phyloP scores from a whole-genome alignment of 768 basidiomycete species.

The Boletus huronensis region DNA sequence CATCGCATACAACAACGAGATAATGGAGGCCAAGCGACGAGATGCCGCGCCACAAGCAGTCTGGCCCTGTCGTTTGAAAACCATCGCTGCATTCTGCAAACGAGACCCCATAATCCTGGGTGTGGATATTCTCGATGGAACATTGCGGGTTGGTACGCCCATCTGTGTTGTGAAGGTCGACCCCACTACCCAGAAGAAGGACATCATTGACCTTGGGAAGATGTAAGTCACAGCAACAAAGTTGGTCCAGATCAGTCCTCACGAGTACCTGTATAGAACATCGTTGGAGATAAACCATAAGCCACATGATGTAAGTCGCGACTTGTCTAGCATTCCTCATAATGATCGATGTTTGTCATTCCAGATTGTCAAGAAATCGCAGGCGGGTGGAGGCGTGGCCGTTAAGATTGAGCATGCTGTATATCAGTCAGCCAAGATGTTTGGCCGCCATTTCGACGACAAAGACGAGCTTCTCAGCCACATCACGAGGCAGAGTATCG shows the following conservation, averaged over 20 bases:
- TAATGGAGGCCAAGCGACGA: slow-evolving; percentile 84
- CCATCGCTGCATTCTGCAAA: slow-evolving; percentile 91
- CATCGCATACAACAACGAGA: slow-evolving; percentile 89
- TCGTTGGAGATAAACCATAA: slow-evolving; percentile 99
- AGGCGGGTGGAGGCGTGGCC: slow-evolving; percentile 94
- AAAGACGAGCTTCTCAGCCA: slow-evolving; percentile 92
- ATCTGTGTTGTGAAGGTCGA: slow-evolving; percentile 94
- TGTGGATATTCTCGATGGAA: slow-evolving; percentile 93
- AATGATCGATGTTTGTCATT: slow-evolving; percentile 1
- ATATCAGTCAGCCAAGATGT: slow-evolving; percentile 93
- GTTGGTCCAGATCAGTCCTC: not conserved
- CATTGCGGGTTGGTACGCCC: slow-evolving; percentile 88
- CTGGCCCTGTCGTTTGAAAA: slow-evolving; percentile 94
- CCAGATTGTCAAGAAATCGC: slow-evolving; percentile 86
- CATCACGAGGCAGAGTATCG: slow-evolving; percentile 90
- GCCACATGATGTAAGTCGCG: slow-evolving; percentile 58
- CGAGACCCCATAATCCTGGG: slow-evolving; percentile 97
- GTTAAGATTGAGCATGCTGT: slow-evolving; percentile 98
- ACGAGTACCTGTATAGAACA: slow-evolving; percentile 49
- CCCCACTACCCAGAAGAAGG: slow-evolving; percentile 81
- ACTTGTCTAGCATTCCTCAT: not conserved
- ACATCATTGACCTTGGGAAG: slow-evolving; percentile 89
- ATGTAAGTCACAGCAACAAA: slow-evolving; percentile 55
- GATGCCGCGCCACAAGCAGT: slow-evolving; percentile 94
- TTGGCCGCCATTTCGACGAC: slow-evolving; percentile 93